These are phyloP conservation scores for Phytopythium litorale DNA, from an alignment of 352 stramenopile species.

Conservation along the genomic window DNA sequence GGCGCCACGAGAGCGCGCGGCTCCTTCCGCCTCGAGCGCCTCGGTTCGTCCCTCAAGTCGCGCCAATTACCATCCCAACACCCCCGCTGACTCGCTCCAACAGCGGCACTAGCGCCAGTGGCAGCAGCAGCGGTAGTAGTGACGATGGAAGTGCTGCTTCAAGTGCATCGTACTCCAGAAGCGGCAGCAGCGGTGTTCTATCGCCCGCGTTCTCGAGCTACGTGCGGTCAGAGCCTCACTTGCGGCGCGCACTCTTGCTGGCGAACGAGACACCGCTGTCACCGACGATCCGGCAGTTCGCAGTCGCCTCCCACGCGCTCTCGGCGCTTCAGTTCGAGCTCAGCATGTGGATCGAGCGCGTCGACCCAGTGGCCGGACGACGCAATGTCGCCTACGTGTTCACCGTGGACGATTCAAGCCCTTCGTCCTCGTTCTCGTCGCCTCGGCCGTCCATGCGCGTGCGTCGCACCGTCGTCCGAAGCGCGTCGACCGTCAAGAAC, in stretches of 20 bases:
- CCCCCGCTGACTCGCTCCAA: not conserved
- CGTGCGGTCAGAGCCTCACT: not conserved
- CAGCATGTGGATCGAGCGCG: conserved; percentile 67
- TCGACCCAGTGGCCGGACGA: conserved; percentile 46
- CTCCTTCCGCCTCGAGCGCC: not conserved
- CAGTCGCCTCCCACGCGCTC: conserved; percentile 8
- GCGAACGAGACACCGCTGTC: conserved; percentile 4
- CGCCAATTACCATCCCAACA: conserved; percentile 1
- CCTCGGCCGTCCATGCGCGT: conserved; percentile 7
- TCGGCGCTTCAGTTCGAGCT: conserved; percentile 46
- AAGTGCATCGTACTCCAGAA: not conserved
- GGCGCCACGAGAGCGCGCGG: conserved; percentile 15
- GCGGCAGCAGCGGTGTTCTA: not conserved
- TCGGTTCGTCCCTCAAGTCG: conserved; percentile 5
- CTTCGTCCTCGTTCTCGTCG: not conserved
- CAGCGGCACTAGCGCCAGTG: not conserved
- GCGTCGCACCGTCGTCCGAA: conserved; percentile 44
- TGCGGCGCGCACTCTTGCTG: not conserved
- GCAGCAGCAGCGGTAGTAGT: conserved; percentile 8
- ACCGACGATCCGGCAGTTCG: conserved; percentile 3
- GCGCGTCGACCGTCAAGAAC: conserved; percentile 59
- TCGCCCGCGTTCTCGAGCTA: conserved; percentile 6
- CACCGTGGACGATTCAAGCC: conserved; percentile 28
- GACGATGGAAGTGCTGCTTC: not conserved
- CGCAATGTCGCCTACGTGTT: conserved; percentile 75